Base-by-base conservation (phyloP, 2,329 filamentous ascomycete species). In the Catunica adiposa region DNA sequence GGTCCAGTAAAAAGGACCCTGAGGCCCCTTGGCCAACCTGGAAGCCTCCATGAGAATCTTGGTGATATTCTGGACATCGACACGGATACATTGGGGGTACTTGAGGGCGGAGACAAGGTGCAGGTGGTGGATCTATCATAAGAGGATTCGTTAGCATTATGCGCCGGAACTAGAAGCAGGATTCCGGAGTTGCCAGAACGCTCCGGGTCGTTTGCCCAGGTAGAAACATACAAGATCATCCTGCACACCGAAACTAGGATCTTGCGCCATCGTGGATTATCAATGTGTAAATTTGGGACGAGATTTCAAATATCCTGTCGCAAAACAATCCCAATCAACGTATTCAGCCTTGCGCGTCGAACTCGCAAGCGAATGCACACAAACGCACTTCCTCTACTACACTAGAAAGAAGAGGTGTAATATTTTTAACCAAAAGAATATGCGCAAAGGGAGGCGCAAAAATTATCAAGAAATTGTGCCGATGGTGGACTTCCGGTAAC, bases 1-100 rank as follows among this genome's bases (percentile, higher is more conserved):
- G 48, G 85, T 89, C 90, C 90, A 98, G 69, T 84, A 86, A 76
- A 98, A 89, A 2, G 90, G 80, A 51, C 89, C 83, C 61, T 82
- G 75, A 17, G 23, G 25, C 64, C 94, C 84, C 67, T 87, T 86
- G 62, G 89, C 84, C 60, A 95, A 84, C 65, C 86, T 84, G 7
- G 89, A 87, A 40, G 89, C 89, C 63, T 82, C 80, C 65, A 89
- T 75, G 59, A 97, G 78, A 76, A 87, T 90, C 64, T 86, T 83
- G 59, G 88, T 83, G 25, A 90, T 86, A 61, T 89, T 84, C 57
- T 84, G 79, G 29, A 86, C 74, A 62, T 83, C 80, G 61, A 94
- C 74, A 54, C 79, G 77, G 53, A 80, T 80, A 64, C 85, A 79
- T 59, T 79, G 70, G 1, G 90, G 86, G 68, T 89, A 96, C 63